These are phyloP conservation scores for Biscogniauxia sp. DNA, from an alignment of 2,329 filamentous ascomycete genomes.

Conservation along the genomic window DNA sequence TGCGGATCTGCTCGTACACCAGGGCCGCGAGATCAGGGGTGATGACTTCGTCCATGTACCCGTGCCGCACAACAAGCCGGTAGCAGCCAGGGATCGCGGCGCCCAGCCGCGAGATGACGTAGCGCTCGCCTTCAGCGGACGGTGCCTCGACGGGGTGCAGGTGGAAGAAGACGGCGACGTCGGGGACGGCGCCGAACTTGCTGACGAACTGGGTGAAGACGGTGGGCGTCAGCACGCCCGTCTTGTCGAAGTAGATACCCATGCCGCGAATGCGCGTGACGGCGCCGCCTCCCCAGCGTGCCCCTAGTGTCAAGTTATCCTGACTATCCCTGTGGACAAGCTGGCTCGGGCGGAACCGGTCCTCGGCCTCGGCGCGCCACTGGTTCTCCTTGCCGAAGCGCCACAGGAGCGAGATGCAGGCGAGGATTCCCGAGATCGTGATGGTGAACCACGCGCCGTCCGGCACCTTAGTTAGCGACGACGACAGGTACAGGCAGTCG, in stretches of 20 bases:
- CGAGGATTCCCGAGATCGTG: constrained; percentile 59
- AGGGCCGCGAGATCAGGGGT: constrained; percentile 60
- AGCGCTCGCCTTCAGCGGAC: constrained; percentile 47
- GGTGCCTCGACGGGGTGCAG: constrained; percentile 62
- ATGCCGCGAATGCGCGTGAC: constrained; percentile 53
- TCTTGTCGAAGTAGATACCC: constrained; percentile 78
- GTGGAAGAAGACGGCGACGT: constrained; percentile 73
- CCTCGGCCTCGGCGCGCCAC: constrained; percentile 66
- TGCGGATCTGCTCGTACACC: constrained; percentile 57
- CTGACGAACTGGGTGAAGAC: constrained; percentile 71
- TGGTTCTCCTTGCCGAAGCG: constrained; percentile 76
- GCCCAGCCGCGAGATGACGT: constrained; percentile 42
- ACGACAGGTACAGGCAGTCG: constrained; percentile 68
- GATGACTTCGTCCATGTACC: constrained; percentile 70
- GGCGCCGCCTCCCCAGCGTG: constrained; percentile 41
- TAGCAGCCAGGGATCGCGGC: constrained; percentile 59
- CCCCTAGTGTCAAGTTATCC: constrained; percentile 31
- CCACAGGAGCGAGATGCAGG: constrained; percentile 69
- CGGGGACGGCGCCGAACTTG: constrained; percentile 66
- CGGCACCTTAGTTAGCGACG: constrained; percentile 70
- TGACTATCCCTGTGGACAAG: constrained; percentile 29
- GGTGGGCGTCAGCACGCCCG: constrained; percentile 61
- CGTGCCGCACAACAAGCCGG: constrained; percentile 66
- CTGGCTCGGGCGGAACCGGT: constrained; percentile 51
- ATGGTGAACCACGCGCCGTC: constrained; percentile 78